Base-by-base conservation (phyloP, 345 rosid species). In the Microthlaspi erraticum region DNA sequence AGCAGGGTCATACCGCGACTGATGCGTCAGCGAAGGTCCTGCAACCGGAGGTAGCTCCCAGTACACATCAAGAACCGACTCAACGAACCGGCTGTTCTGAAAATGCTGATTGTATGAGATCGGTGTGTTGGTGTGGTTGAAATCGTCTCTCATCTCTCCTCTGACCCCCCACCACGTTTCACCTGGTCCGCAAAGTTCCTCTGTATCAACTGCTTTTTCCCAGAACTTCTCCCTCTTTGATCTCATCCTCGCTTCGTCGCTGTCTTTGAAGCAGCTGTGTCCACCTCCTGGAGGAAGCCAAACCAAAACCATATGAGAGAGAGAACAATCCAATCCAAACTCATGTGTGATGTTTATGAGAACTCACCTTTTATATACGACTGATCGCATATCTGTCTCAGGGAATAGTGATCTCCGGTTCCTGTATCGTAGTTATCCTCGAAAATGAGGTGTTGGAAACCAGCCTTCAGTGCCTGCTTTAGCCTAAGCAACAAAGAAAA, bases 401-500 rank as follows among this genome's bases (percentile, higher is more conserved):
- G 74, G 18, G 99, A 95, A 75, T 95, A 95, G 84, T 92, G 98
- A 73, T 95, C 99, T 36, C 98, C 98, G 2, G 96, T 95, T 69
- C 99, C 99, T 16, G 99, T 95, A 74, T 95, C 99, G 61, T 92
- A 95, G 72, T 95, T 95, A 74, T 95, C 99, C 81, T 95, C 99
- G 57, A 95, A 95, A 64, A 95, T 78, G 77, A 95, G 93, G 85
- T 95, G 92, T 37, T 44, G 84, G 79, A 95, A 95, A 43, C 99
- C 98, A 46, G 87, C 88, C 50, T 86, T 80, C 67, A 86, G 41
- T 39, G 99, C 98, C 78, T 92, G 91, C 67, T 87, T 88, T 68
- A 91, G 66, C 80, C 99, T 94, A 83, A 62, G 41, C 29, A 32
- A 59, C 5, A 71, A 26, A 71, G 58, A 34, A 60, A 66, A 68